These are phyloP conservation scores for Camillea tinctor DNA, from an alignment of 2,329 filamentous ascomycete genomes.

Conservation along the genomic window DNA sequence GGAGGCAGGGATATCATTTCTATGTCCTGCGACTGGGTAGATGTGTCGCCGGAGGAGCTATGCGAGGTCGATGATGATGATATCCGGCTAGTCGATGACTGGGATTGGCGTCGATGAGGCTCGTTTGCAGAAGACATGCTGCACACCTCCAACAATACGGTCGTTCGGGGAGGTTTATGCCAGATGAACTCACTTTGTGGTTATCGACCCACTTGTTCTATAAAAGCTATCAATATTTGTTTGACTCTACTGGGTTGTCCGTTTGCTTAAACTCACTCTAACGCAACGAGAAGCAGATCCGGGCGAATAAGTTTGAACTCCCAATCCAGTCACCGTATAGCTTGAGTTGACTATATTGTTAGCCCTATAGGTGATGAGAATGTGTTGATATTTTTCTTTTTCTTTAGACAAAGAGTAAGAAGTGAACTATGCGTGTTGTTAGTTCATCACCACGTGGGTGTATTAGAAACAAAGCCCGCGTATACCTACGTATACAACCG, in stretches of 20 bases:
- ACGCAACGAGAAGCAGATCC: neutral
- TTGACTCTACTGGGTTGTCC: no score
- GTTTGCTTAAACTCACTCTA: neutral
- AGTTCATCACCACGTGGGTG: neutral
- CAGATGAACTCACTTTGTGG: neutral
- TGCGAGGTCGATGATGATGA: conserved; percentile 16
- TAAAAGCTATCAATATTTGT: neutral
- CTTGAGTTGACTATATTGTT: no score
- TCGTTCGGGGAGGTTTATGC: neutral
- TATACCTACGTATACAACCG: no score
- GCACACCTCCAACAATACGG: neutral
- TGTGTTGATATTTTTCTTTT: no score
- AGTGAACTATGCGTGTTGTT: no score
- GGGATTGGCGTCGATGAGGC: conserved; percentile 14
- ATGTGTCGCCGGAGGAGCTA: conserved; percentile 14
- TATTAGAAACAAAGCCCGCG: neutral
- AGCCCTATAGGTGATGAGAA: no score
- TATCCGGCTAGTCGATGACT: conserved; percentile 13
- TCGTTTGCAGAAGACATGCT: conserved; percentile 20
- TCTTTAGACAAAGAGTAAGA: no score
- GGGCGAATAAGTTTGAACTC: neutral
- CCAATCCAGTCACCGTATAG: neutral
- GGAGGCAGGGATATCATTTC: conserved; percentile 20
- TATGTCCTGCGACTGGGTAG: conserved; percentile 18
- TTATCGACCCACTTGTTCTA: neutral